These are phyloP conservation scores for Verticillium nubilum DNA, from an alignment of 2,329 filamentous ascomycete genomes.

Conservation along the genomic window DNA sequence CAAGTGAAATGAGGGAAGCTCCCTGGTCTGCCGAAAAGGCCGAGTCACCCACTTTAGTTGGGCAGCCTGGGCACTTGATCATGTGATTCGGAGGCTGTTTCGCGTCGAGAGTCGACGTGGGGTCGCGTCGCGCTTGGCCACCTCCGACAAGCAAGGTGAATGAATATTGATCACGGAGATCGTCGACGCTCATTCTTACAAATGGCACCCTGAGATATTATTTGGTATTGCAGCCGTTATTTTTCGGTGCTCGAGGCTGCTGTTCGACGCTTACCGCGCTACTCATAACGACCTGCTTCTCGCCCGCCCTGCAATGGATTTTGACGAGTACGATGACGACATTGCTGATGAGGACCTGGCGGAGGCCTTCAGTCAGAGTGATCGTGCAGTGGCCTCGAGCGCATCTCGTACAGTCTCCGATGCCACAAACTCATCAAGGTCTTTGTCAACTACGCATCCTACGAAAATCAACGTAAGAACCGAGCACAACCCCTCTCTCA, in stretches of 20 bases:
- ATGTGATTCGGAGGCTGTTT: constrained; percentile 12
- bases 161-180: neutral
- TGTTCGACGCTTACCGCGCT: neutral
- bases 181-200: neutral
- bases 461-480: neutral
- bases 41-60: too few relatives aligned
- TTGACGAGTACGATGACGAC: constrained; percentile 59
- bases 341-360: constrained; percentile 63
- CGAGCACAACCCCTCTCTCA: neutral
- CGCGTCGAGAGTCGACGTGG: constrained; percentile 3
- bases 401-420: neutral
- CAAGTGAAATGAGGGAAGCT: neutral
- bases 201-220: neutral
- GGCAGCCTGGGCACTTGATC: neutral
- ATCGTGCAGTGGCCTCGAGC: neutral
- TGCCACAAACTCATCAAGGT: neutral
- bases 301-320: constrained; percentile 35
- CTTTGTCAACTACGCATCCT: neutral
- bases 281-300: neutral
- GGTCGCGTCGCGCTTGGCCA: constrained; percentile 7
- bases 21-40: neutral
- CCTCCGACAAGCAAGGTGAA: neutral
- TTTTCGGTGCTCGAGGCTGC: neutral
- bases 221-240: neutral
- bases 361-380: constrained; percentile 47